phyloP scores from a whole-genome alignment of 1,284 basidiomycete genomes.

The Microbotryum scabiosae region DNA sequence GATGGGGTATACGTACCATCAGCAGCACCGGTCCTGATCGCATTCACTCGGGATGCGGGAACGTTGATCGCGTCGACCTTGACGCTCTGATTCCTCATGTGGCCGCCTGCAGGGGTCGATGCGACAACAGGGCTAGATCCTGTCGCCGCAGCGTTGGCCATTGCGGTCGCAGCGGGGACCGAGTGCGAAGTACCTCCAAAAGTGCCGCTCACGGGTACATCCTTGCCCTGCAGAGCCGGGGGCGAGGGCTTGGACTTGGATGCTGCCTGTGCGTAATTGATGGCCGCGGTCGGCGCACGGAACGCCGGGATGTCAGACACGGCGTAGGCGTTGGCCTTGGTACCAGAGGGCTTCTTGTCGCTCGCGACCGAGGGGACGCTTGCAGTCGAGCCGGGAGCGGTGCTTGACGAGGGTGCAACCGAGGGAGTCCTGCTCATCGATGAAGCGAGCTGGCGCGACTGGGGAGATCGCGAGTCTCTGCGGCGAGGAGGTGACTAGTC shows the following conservation, averaged over 20 bases:
- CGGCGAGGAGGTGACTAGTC: too few species aligned
- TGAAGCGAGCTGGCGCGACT: not conserved
- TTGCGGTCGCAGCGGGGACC: constrained; percentile 16
- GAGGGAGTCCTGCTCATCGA: constrained; percentile 15
- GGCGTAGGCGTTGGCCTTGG: not conserved
- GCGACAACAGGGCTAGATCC: constrained; percentile 3
- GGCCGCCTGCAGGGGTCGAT: constrained; percentile 8
- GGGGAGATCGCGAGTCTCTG: too few species aligned
- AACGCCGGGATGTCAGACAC: constrained; percentile 10
- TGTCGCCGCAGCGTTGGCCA: constrained; percentile 11
- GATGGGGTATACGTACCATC: constrained; percentile 11
- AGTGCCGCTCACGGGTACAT: constrained; percentile 20
- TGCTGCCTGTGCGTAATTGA: constrained; percentile 29
- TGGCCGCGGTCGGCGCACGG: not conserved
- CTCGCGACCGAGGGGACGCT: too few species aligned
- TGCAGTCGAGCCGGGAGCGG: not conserved
- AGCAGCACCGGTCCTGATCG: constrained; percentile 20
- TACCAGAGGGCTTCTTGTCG: too few species aligned
- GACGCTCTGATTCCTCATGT: constrained; percentile 20
- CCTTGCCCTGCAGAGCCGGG: constrained; percentile 27
- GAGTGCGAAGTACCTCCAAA: constrained; percentile 7
- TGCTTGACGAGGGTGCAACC: not conserved
- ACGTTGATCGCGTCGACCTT: constrained; percentile 25
- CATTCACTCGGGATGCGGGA: constrained; percentile 18
- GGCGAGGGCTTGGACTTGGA: constrained; percentile 31